These are phyloP conservation scores for Carpinus viminea DNA, from an alignment of 306 rosid genomes.

Conservation along the genomic window DNA sequence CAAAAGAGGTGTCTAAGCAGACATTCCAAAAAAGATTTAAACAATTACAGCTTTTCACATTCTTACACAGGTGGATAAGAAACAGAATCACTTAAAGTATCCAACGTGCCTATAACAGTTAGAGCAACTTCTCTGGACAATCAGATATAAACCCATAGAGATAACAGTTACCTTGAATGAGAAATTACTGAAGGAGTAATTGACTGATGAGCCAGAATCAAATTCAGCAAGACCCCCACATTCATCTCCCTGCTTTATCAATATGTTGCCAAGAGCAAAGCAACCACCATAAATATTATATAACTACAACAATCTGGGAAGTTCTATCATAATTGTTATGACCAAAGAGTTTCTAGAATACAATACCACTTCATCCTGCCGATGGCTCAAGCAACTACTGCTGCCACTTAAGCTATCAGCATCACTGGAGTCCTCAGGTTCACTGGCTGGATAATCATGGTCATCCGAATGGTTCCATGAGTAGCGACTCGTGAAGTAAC, in stretches of 20 bases:
- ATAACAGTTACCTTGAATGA: slow-evolving; percentile 78
- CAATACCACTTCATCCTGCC: slow-evolving; percentile 95
- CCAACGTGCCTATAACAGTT: slow-evolving; percentile 7
- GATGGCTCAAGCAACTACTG: slow-evolving; percentile 83
- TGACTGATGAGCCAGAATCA: slow-evolving; percentile 73
- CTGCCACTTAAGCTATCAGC: slow-evolving; percentile 93
- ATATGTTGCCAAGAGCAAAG: slow-evolving; percentile 29
- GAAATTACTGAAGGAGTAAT: slow-evolving; percentile 96
- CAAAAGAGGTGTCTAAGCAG: not conserved
- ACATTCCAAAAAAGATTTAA: not conserved
- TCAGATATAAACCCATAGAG: slow-evolving; percentile 8
- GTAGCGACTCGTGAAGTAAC: slow-evolving; percentile 93
- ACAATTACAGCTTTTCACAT: not conserved
- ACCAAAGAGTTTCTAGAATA: slow-evolving; percentile 8
- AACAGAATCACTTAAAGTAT: not conserved
- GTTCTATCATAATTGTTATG: not conserved
- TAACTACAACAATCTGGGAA: not conserved
- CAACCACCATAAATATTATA: slow-evolving; percentile 27
- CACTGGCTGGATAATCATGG: slow-evolving; percentile 64
- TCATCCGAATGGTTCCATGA: slow-evolving; percentile 84
- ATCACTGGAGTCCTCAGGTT: slow-evolving; percentile 86
- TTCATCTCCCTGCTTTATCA: slow-evolving; percentile 76
- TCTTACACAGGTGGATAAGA: not conserved
- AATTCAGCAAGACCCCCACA: slow-evolving; percentile 92
- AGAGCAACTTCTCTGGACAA: slow-evolving; percentile 8